Base-by-base conservation (phyloP, 495 filamentous ascomycete species). In the Xylona heveae region DNA sequence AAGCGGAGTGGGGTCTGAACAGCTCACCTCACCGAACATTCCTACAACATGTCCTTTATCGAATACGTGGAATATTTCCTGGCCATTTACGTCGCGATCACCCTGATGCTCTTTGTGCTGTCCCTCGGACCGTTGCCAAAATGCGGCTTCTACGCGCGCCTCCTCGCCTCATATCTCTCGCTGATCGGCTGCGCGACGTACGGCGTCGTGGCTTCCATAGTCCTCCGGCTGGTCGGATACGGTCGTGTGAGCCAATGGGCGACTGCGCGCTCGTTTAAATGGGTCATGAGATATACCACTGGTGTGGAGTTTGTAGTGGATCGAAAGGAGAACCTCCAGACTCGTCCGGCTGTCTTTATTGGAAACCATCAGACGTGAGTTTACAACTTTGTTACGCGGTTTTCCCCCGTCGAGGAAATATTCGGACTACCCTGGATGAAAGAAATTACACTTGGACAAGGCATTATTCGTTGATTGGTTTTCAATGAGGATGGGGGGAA, bases 301-400 rank as follows among this genome's bases (percentile, higher is more conserved):
- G 82, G 82, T 29, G 60, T 97, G n/a, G 61, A 52, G 18, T 94
- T 93, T 43, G 59, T 71, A 26, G 56, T 94, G 36, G 54, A 73
- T 18, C 75, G 77, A 27, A 51, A 71, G 26, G 52, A 72, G 37
- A 44, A 71, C 34, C 66, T 92, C 19, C 43, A 54, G 13, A 62
- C 56, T 3, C 65, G 84, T 23, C 90, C 88, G 3, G 80, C 79
- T 24, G 78, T 97, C 31, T 84, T 95, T 45, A 63, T 95, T 42
- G 76, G 71, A 17, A 95, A 95, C 49, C 85, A 95, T 57, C 84
- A 94, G 58, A 77, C 74, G 45, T 36, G 21, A 19, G 42, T 31
- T 44, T 26, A 13, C 23, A 2, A n/a, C n/a, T n/a, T n/a, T n/a
- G n/a, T n/a, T n/a, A n/a, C n/a, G n/a, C n/a, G n/a, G n/a, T n/a